Base-by-base conservation (phyloP, 225 moss, liverwort and hornwort species). In the Ulota crispa region DNA sequence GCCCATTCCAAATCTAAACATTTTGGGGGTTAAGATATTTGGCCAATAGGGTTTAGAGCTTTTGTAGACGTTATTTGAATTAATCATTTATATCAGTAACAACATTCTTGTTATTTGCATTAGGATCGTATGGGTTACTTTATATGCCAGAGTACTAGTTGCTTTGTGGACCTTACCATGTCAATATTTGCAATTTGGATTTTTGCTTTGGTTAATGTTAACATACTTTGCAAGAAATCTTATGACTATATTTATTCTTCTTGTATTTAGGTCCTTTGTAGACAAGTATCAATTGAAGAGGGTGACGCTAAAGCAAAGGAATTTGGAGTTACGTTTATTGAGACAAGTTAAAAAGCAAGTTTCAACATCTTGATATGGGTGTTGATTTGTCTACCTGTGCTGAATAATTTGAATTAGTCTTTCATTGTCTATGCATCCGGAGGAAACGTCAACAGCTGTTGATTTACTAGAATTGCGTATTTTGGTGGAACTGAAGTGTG, bases 261-360 rank as follows among this genome's bases (percentile, higher is more conserved):
- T 5, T 45, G 18, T 66, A 23, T 55, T 26, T 2, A 36, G 68
- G 54, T 30, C 7, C 57, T 20, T 72, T 79, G 42, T 85, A 92
- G 92, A 73, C 88, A 90, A 85, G 89, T 90, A 52, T 92, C 90
- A 54, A 92, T 88, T 62, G 88, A 92, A 86, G 92, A 92, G 82
- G 92, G 92, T 53, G 92, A 90, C 73, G 92, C 90, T 28, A 90
- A 90, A 76, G 82, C 88, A 19, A 86, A 88, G 80, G 92, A 92
- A 67, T 88, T 92, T 61, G 88, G 92, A 70, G 91, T 88, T 28
- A 91, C 89, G 92, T 92, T 92, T 63, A 92, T 92, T 42, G 92
- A 92, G 69, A 92, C 92, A 30, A 90, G 92, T 85, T 88, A 90
- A 9, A 92, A 90, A 86, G 90, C 90, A 9, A 90, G 92, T 45